A percentile compares a stretch with the other conserved stretches of the same genome.
These are phyloP conservation scores for Ramaria rubella DNA, from an alignment of 768 basidiomycete genomes.

Conservation along the genomic window DNA sequence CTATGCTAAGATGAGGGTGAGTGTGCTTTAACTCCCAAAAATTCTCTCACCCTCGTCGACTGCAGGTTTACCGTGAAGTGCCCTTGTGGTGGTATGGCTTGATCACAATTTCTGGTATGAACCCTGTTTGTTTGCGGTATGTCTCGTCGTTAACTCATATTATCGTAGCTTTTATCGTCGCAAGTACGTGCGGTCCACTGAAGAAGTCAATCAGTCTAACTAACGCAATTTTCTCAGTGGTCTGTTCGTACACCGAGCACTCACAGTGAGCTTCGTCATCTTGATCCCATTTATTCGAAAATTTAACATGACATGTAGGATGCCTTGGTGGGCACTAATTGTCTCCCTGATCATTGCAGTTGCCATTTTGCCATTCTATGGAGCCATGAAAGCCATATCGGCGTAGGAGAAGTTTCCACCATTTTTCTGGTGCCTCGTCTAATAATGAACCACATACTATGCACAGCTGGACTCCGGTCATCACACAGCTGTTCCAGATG, in stretches of 20 bases:
- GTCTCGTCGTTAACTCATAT: not conserved
- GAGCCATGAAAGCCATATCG: constrained; percentile 5
- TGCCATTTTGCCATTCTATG: constrained; percentile 9
- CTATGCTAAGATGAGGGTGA: constrained; percentile 3
- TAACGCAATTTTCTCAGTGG: not conserved
- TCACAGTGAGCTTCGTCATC: constrained; percentile 2
- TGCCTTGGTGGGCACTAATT: constrained; percentile 7
- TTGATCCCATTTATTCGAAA: not conserved
- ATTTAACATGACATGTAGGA: not conserved
- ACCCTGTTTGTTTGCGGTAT: not conserved
- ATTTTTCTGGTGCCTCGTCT: not conserved
- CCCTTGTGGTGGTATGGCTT: constrained; percentile 8
- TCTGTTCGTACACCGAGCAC: constrained; percentile 7
- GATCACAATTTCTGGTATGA: not conserved
- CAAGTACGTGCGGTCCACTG: constrained; percentile 1
- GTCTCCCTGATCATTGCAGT: not conserved
- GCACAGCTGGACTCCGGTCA: constrained; percentile 4
- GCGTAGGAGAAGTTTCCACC: not conserved
- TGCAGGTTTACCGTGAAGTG: too few relatives aligned
- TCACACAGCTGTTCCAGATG: constrained; percentile 3
- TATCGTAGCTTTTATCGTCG: constrained; percentile 1
- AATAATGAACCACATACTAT: not conserved
- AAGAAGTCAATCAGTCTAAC: not conserved
- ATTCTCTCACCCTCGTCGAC: too few relatives aligned
- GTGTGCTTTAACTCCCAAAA: not conserved